Percentiles rank a stretch among this genome's conserved stretches.
phyloP scores from a whole-genome alignment of 371 early-diverging fungal species.

The Syncephalastrum monosporum region DNA sequence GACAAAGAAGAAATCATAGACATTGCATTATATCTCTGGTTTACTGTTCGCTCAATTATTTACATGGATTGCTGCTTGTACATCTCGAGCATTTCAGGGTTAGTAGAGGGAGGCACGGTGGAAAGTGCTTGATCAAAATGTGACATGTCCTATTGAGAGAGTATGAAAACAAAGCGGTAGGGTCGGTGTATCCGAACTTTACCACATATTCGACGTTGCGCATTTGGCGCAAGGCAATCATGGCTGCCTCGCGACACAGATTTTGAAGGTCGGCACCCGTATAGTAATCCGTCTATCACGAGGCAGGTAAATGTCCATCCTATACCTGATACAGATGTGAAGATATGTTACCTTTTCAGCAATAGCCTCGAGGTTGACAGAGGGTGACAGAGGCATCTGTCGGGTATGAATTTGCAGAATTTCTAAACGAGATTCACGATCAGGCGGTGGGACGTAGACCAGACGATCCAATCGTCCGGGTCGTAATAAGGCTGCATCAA shows the following conservation, averaged over 20 bases:
- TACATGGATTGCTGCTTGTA: conserved; percentile 1
- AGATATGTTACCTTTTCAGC: conserved; percentile 49
- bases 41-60: too few species aligned
- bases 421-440: conserved; percentile 70
- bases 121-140: conserved; percentile 18
- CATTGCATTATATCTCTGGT: too few species aligned
- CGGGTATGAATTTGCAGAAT: conserved; percentile 88
- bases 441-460: conserved; percentile 93
- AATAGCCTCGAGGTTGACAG: conserved; percentile 71
- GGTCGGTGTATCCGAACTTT: conserved; percentile 4
- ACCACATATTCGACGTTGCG: conserved; percentile 45
- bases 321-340: not conserved
- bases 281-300: conserved; percentile 72
- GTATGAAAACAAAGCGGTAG: not conserved
- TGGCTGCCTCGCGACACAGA: conserved; percentile 94
- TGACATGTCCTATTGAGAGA: conserved; percentile 13
- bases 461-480: conserved; percentile 96
- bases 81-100: conserved; percentile 11
- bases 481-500: conserved; percentile 92
- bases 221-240: conserved; percentile 73
- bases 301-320: not conserved
- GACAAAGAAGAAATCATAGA: too few species aligned
- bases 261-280: conserved; percentile 98
- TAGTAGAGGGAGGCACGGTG: conserved; percentile 19
- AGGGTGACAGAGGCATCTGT: conserved; percentile 67